A percentile compares a stretch with the other conserved stretches of the same genome.
Conservation (phyloP, 495 filamentous ascomycete genomes). For the Hyaloscypha hepaticicola region DNA sequence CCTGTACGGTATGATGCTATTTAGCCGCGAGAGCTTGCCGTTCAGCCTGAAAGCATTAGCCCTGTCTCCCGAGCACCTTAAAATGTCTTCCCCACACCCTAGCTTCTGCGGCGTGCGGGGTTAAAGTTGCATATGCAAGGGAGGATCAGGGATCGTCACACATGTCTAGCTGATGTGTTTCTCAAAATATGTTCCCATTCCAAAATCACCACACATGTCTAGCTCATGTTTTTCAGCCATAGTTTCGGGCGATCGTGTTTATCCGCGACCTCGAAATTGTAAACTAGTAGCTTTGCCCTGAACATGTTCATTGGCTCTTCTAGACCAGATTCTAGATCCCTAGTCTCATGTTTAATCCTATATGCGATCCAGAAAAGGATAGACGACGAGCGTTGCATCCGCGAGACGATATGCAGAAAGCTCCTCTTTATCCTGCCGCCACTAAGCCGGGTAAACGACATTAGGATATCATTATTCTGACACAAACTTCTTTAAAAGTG, state of each 20-base stretch:
- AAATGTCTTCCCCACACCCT: background rate
- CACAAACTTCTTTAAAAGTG: slow-evolving; percentile 2
- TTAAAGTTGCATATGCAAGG: background rate
- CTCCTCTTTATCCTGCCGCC: slow-evolving; percentile 2
- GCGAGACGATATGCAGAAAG: slow-evolving; percentile 13
- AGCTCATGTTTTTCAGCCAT: background rate
- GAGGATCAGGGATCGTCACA: background rate
- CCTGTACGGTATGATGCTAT: background rate
- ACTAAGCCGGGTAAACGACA: slow-evolving; percentile 1
- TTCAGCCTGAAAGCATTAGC: slow-evolving; percentile 1
- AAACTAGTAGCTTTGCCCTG: background rate
- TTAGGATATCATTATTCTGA: background rate
- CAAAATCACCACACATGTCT: background rate
- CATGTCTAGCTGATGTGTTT: no score
- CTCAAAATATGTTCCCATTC: slow-evolving; percentile 6
- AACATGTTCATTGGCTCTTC: background rate
- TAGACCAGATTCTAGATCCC: slow-evolving; percentile 1
- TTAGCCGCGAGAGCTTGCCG: background rate
- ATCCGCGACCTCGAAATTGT: slow-evolving; percentile 5
- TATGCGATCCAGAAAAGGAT: slow-evolving; percentile 19
- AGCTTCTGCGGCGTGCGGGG: background rate
- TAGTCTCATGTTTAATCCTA: slow-evolving; percentile 4
- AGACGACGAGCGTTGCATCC: slow-evolving; percentile 22
- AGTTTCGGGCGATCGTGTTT: slow-evolving; percentile 5
- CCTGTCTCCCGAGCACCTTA: background rate